These are phyloP conservation scores for Stereocaulon alpinum DNA, from an alignment of 495 filamentous ascomycete species.

Conservation along the genomic window DNA sequence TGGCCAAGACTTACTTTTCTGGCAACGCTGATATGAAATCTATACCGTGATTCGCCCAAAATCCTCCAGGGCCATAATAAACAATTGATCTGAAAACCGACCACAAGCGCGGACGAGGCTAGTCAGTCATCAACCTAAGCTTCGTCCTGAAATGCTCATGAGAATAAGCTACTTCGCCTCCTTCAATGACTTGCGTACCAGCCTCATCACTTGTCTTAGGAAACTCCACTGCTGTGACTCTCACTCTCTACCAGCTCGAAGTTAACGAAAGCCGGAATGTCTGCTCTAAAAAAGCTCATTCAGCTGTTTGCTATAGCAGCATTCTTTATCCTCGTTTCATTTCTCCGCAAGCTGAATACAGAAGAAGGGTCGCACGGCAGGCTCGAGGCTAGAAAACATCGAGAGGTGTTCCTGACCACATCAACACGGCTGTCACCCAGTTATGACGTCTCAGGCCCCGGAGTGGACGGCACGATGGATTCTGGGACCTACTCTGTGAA, in stretches of 20 bases:
- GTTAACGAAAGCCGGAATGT: background rate
- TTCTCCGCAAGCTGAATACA: background rate
- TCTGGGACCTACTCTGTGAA: background rate
- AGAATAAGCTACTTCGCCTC: background rate
- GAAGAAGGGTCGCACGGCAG: background rate
- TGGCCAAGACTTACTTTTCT: too few species aligned
- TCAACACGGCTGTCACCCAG: background rate
- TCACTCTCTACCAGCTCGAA: background rate
- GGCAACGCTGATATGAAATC: too few species aligned
- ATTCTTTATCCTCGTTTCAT: constrained; percentile 2
- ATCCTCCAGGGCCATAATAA: too few species aligned
- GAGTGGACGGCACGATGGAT: background rate
- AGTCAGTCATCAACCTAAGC: too few species aligned
- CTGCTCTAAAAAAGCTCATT: background rate
- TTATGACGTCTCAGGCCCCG: background rate
- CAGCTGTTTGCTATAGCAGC: background rate
- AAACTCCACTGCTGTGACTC: background rate
- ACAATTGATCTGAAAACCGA: too few species aligned
- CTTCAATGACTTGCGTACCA: background rate
- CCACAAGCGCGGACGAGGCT: too few species aligned
- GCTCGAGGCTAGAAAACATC: background rate
- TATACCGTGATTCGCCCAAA: too few species aligned
- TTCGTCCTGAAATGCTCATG: too few species aligned
- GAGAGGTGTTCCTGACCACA: background rate
- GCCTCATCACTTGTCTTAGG: background rate